Evolutionary conservation across 257 asterid species (phyloP), one percentile per base, ranked within the genome.

Genomic region (Avicennia marina): DNA sequence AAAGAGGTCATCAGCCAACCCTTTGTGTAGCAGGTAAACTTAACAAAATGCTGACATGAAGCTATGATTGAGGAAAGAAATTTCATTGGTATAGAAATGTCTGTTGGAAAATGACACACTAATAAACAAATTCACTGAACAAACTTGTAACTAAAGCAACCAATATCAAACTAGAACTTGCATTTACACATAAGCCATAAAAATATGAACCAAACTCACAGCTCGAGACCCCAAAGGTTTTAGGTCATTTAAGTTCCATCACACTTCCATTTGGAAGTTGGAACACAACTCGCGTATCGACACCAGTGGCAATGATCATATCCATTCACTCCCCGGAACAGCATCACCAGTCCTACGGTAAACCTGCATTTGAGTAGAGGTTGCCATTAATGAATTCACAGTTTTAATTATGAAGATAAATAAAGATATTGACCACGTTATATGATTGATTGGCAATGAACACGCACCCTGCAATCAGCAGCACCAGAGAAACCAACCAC

Each of bases 291-390:
- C 60, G 75, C 19, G 54, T 87, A 87, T 24, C 75, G 82, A 57
- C 98, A 90, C 98, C 98, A 87, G 7, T 79, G 85, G 83, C 98
- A 90, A 10, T 45, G 87, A 11, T 81, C 60, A 20, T 84, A 75
- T 38, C 87, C 94, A 21, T 80, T 79, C 42, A 60, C 95, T 26
- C 96, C 96, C 9, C 82, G 86, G 53, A 84, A 87, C 42, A 87
- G 70, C 95, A 82, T 73, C 66, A 79, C 84, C 51, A 87, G 58
- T 34, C 83, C 96, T 2, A 82, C 79, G 0, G 75, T 63, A 44
- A 84, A 77, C 85, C 98, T 90, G 84, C 69, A 72, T 32, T 56
- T 16, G 15, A 6, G 12, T 17, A 29, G 29, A 2, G 11, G 16
- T 8, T 24, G 20, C 6, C 12, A 20, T n/a, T n/a, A n/a, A n/a